Conservation (phyloP, 345 rosid genomes). For the Eucalyptus tenuipes region DNA sequence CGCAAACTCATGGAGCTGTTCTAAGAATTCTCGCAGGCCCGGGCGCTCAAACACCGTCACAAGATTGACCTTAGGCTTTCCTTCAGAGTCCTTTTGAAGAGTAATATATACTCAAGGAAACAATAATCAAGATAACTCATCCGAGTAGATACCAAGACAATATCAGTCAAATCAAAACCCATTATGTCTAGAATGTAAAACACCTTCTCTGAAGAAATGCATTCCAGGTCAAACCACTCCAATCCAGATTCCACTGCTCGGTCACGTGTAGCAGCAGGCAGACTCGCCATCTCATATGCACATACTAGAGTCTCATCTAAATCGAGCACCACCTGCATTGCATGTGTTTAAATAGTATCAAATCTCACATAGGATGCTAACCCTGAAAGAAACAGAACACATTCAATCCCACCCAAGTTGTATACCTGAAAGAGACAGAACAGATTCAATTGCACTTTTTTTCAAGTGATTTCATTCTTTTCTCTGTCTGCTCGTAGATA, state of each 20-base stretch:
- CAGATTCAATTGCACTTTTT: background rate
- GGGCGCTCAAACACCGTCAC: slow-evolving; percentile 95
- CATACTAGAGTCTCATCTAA: slow-evolving; percentile 96
- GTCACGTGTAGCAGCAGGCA: slow-evolving; percentile 47
- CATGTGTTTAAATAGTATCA: background rate
- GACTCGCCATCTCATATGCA: slow-evolving; percentile 79
- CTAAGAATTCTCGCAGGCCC: slow-evolving; percentile 72
- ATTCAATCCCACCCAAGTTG: background rate
- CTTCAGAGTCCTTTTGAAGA: slow-evolving; percentile 58
- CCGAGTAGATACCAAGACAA: background rate
- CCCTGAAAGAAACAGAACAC: background rate
- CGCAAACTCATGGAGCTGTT: slow-evolving; percentile 58
- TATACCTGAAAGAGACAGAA: background rate
- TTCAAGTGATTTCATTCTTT: background rate
- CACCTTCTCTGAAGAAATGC: slow-evolving; percentile 92
- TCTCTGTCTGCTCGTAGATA: background rate
- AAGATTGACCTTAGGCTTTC: slow-evolving; percentile 62
- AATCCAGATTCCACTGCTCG: slow-evolving; percentile 75
- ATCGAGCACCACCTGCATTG: slow-evolving; percentile 85
- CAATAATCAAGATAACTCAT: slow-evolving; percentile 9
- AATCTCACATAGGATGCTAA: background rate
- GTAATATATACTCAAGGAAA: background rate
- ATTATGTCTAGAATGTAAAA: background rate
- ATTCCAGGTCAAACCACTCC: slow-evolving; percentile 87
- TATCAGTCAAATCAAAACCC: background rate